Percentiles rank a stretch among this genome's conserved stretches.
Conservation (phyloP, 2,329 filamentous ascomycete species). For the Annulohypoxylon truncatum region DNA sequence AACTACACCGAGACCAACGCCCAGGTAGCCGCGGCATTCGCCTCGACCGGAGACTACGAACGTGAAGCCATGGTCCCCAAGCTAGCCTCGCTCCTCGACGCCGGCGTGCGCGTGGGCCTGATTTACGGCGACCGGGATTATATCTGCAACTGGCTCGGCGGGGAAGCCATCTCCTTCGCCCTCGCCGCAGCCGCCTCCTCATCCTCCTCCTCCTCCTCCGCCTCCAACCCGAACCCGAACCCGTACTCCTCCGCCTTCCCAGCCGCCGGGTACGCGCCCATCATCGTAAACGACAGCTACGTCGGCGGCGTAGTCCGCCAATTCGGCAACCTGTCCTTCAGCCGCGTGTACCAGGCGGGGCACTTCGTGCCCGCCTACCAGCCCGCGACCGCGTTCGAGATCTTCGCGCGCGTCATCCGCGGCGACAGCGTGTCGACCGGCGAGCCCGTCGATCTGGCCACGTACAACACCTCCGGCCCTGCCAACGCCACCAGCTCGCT, state of each 20-base stretch:
- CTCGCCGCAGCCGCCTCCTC: slow-evolving; percentile 61
- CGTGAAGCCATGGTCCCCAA: slow-evolving; percentile 53
- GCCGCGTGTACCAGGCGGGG: slow-evolving; percentile 64
- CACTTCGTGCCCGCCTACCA: slow-evolving; percentile 63
- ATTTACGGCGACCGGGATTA: slow-evolving; percentile 69
- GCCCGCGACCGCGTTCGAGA: slow-evolving; percentile 56
- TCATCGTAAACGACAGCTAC: slow-evolving; percentile 61
- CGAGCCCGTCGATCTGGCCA: slow-evolving; percentile 57
- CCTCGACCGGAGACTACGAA: slow-evolving; percentile 43
- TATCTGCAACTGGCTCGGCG: slow-evolving; percentile 67
- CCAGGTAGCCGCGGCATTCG: slow-evolving; percentile 59
- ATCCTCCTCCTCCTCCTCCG: slow-evolving; percentile 50
- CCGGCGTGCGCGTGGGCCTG: slow-evolving; percentile 64
- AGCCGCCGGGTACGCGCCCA: slow-evolving; percentile 71
- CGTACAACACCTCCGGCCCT: slow-evolving; percentile 62
- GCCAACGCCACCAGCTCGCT: slow-evolving; percentile 62
- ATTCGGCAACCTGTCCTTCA: slow-evolving; percentile 71
- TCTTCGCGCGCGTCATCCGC: slow-evolving; percentile 62
- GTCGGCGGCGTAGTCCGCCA: slow-evolving; percentile 73
- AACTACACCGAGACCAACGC: slow-evolving; percentile 63
- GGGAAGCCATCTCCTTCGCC: slow-evolving; percentile 60
- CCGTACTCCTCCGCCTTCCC: slow-evolving; percentile 63
- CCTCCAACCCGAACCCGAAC: slow-evolving; percentile 61
- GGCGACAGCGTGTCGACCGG: slow-evolving; percentile 59
- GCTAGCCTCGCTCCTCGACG: slow-evolving; percentile 63